A percentile compares a stretch with the other conserved stretches of the same genome.
phyloP scores from a whole-genome alignment of 139 green algal genomes.

The Zygnema cylindricum region DNA sequence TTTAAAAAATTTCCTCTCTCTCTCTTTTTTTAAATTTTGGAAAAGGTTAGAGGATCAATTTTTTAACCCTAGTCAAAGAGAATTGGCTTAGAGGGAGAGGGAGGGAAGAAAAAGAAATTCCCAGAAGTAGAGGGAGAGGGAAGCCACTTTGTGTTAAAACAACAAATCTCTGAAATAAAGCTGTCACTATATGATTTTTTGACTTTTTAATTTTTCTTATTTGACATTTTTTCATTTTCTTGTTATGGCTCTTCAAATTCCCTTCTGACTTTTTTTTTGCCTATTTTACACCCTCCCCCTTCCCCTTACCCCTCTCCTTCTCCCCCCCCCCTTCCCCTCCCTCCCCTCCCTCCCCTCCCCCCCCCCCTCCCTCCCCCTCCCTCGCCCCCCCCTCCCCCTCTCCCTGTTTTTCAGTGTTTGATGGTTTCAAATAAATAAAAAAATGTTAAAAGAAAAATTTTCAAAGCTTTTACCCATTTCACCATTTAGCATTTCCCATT shows the following conservation, averaged over 20 bases:
- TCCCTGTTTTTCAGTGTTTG: slow-evolving; percentile 6
- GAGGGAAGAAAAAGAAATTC: no score
- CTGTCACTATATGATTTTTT: neutral
- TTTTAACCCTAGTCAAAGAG: no score
- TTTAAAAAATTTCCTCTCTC: no score
- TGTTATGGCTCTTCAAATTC: neutral
- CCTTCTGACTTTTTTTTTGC: neutral
- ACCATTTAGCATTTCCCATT: no score
- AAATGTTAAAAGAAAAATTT: no score
- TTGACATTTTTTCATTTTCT: neutral
- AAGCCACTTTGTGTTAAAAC: slow-evolving; percentile 16
- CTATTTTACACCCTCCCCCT: slow-evolving; percentile 4
- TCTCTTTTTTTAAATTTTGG: no score
- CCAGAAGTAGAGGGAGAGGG: no score
- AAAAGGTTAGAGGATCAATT: no score
- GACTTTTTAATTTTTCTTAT: neutral
- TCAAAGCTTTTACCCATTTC: no score
- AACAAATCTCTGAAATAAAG: slow-evolving; percentile 2
- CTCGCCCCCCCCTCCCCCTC: neutral
- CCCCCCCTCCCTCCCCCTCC: neutral
- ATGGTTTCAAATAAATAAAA: no score
- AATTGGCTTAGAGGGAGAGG: no score
- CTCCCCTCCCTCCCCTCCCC: neutral
- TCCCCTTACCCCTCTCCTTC: neutral
- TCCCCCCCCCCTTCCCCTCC: neutral